phyloP scores from a whole-genome alignment of 208 protist genomes.

The Trypanosoma melophagium region DNA sequence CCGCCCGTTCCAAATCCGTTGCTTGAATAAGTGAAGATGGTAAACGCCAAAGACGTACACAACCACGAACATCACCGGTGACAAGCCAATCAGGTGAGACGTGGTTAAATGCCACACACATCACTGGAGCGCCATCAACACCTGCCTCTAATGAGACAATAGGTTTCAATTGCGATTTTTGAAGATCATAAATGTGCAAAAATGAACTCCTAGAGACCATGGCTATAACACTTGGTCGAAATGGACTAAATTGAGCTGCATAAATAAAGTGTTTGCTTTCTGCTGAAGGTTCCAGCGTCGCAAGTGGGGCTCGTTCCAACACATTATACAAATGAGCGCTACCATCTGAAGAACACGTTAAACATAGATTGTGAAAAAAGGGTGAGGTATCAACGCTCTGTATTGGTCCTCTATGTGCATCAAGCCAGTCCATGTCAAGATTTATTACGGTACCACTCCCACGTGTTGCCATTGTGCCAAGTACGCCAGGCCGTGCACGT shows the following conservation, averaged over 20 bases:
- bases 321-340: constrained; percentile 75
- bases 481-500: constrained; percentile 51
- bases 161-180: constrained; percentile 56
- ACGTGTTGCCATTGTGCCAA: constrained; percentile 10
- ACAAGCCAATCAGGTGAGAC: constrained; percentile 66
- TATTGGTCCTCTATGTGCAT: constrained; percentile 75
- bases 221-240: constrained; percentile 77
- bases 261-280: constrained; percentile 88
- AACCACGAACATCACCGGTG: constrained; percentile 72
- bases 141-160: constrained; percentile 61
- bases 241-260: constrained; percentile 81
- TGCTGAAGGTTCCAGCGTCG: constrained; percentile 77
- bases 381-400: constrained; percentile 75
- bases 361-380: constrained; percentile 87
- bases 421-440: constrained; percentile 75
- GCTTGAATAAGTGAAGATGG: constrained; percentile 63
- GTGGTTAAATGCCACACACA: constrained; percentile 68
- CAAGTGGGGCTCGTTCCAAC: constrained; percentile 65
- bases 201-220: constrained; percentile 75
- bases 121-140: constrained; percentile 57
- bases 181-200: constrained; percentile 87
- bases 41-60: constrained; percentile 72
- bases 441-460: constrained; percentile 23
- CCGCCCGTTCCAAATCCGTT: constrained; percentile 78
- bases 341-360: constrained; percentile 87